These are phyloP conservation scores for Mortierella hygrophila DNA, from an alignment of 192 early-diverging fungal genomes.

Conservation along the genomic window DNA sequence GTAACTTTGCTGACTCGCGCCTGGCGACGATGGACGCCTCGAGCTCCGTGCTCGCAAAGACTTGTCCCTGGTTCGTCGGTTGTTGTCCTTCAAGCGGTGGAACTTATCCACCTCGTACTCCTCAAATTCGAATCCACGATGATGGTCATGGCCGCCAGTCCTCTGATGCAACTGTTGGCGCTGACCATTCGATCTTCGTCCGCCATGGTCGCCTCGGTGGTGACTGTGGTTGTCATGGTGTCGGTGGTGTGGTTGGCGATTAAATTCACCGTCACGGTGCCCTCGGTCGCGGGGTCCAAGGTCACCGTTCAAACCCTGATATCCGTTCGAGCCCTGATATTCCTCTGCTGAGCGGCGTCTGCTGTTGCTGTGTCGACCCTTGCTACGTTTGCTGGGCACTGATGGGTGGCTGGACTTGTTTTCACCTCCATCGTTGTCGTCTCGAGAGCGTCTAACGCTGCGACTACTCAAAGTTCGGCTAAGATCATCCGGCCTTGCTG, in stretches of 20 bases:
- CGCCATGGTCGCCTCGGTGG: not conserved
- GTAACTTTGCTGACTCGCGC: not conserved
- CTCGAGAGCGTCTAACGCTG: not conserved
- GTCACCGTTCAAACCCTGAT: not conserved
- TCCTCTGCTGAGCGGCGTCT: not conserved
- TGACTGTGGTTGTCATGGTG: not conserved
- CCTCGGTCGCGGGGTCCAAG: not conserved
- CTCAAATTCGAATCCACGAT: not conserved
- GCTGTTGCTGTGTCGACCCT: not conserved
- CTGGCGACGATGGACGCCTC: not conserved
- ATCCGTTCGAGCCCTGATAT: not conserved
- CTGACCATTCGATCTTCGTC: not conserved
- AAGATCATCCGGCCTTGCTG: not conserved
- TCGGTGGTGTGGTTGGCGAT: not conserved
- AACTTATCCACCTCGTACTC: not conserved
- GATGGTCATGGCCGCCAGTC: not conserved
- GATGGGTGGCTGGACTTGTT: not conserved
- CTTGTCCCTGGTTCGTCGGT: not conserved
- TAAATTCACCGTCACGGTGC: not conserved
- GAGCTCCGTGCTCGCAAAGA: not conserved
- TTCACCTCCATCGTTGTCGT: not conserved
- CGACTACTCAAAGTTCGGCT: not conserved
- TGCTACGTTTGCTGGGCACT: not conserved
- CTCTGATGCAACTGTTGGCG: not conserved
- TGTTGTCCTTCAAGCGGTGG: not conserved